Evolutionary conservation across 768 basidiomycete genomes (phyloP).

Genomic region (Pisolithus tinctorius): DNA sequence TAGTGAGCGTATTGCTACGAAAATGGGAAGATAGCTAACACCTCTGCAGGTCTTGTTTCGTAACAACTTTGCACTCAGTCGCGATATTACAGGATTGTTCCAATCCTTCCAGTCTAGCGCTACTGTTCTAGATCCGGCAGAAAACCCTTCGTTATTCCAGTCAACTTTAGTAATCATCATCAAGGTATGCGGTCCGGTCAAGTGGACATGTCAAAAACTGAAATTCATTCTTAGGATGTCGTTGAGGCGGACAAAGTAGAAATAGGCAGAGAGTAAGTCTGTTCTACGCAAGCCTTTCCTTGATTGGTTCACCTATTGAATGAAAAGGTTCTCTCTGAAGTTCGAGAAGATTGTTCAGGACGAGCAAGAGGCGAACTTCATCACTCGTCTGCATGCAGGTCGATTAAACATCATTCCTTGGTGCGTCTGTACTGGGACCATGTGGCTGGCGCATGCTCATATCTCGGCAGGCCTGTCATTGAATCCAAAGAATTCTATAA

Average conservation of each 20-base stretch:
- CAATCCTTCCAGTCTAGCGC: conserved; percentile 58
- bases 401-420: conserved; percentile 54
- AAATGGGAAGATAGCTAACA: neutral
- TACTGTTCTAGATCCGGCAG: conserved; percentile 48
- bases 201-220: neutral
- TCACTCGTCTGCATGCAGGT: conserved; percentile 51
- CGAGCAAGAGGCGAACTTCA: conserved; percentile 57
- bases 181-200: conserved; percentile 32
- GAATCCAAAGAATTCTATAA: conserved; percentile 55
- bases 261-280: conserved; percentile 48
- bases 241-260: conserved; percentile 55
- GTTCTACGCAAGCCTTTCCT: neutral
- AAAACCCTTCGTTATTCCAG: conserved; percentile 53
- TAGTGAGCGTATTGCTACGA: conserved; percentile 27
- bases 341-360: conserved; percentile 57
- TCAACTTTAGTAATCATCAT: conserved; percentile 57
- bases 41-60: conserved; percentile 50
- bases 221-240: conserved; percentile 41
- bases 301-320: neutral
- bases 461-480: conserved; percentile 42
- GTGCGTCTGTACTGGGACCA: conserved; percentile 16
- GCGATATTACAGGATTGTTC: conserved; percentile 55
- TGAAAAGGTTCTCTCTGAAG: conserved; percentile 45
- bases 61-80: conserved; percentile 57
- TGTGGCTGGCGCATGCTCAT: neutral